A percentile compares a stretch with the other conserved stretches of the same genome.
Conservation (phyloP, 2,329 filamentous ascomycete genomes). For the Cadophora sp. region DNA sequence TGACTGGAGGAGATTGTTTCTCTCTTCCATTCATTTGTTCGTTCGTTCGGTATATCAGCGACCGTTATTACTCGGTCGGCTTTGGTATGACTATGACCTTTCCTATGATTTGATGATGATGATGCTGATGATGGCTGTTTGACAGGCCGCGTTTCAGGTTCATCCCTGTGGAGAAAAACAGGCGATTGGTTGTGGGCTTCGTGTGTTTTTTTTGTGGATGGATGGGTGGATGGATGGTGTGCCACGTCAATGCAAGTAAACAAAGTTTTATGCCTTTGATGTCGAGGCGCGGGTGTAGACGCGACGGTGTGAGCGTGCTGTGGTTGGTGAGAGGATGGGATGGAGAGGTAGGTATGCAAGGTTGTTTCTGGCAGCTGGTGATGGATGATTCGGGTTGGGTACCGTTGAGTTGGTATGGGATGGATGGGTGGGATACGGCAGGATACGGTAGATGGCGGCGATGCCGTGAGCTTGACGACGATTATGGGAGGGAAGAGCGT, state of each 20-base stretch:
- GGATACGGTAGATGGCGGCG: not conserved
- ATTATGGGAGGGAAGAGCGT: not conserved
- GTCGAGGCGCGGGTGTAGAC: constrained; percentile 20
- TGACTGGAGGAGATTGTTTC: not conserved
- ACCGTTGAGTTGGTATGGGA: not conserved
- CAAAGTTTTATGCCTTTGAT: constrained; percentile 39
- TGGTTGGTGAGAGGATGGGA: not conserved
- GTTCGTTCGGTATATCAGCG: not conserved
- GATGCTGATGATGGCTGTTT: constrained; percentile 1
- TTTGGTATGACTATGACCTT: too few relatives aligned
- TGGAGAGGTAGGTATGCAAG: not conserved
- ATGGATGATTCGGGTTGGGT: not conserved
- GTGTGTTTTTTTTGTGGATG: not conserved
- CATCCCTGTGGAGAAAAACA: not conserved
- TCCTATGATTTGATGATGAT: too few relatives aligned
- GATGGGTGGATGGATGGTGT: constrained; percentile 17
- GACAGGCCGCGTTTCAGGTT: constrained; percentile 9
- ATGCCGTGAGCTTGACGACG: not conserved
- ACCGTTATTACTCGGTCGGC: not conserved
- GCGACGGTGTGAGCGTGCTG: not conserved
- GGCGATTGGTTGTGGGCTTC: not conserved
- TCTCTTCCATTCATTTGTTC: too few relatives aligned
- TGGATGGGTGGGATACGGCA: not conserved
- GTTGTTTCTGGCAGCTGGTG: not conserved
- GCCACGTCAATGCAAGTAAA: constrained; percentile 42